Evolutionary conservation across 306 rosid genomes (phyloP).

Genomic region (Inga laurina): DNA sequence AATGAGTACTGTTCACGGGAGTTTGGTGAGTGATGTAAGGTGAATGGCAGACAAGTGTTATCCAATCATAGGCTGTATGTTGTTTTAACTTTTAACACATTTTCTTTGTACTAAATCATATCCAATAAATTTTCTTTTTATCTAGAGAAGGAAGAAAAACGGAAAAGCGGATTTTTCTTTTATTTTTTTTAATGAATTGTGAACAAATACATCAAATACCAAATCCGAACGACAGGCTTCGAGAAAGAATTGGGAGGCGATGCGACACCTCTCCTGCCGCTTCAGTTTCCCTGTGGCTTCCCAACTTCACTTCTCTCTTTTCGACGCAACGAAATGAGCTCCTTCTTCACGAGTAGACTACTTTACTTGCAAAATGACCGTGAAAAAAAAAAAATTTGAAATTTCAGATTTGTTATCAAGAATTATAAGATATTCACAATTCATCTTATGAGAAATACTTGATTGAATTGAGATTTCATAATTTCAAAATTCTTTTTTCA

Average conservation of each 20-base stretch:
- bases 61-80: neutral
- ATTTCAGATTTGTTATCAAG: too few species aligned
- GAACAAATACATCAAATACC: neutral
- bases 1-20: neutral
- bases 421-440: too few species aligned
- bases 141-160: neutral
- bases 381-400: too few species aligned
- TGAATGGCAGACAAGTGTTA: conserved; percentile 7
- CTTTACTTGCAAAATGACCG: too few species aligned
- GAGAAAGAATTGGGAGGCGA: conserved; percentile 7
- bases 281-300: conserved; percentile 10
- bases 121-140: neutral
- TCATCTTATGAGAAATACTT: too few species aligned
- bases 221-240: conserved; percentile 24
- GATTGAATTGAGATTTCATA: too few species aligned
- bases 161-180: neutral
- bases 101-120: neutral
- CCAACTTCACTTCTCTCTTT: neutral
- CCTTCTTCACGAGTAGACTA: neutral
- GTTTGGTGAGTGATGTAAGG: conserved; percentile 37
- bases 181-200: neutral
- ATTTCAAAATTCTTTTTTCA: too few species aligned
- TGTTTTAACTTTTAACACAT: neutral
- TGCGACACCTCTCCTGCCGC: conserved; percentile 11
- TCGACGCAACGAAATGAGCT: neutral